Percentiles rank a stretch among this genome's conserved stretches.
Evolutionary conservation across 2,329 filamentous ascomycete genomes (phyloP).

Genomic region (Trichoderma breve): DNA sequence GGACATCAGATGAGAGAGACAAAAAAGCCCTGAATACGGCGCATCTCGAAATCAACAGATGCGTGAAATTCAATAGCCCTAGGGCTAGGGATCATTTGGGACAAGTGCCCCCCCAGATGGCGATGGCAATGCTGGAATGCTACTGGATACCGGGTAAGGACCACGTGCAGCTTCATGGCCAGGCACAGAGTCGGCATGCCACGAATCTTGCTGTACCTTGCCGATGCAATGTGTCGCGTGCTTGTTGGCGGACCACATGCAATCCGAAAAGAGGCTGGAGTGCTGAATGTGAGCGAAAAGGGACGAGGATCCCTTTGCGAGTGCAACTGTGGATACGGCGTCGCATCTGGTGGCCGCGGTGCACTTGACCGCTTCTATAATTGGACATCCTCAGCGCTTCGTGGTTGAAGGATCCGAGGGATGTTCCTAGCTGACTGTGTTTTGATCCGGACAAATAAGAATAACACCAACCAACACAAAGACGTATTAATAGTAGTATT

Average conservation of each 20-base stretch:
- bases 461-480: not conserved
- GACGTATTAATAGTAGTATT: constrained; percentile 20
- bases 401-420: not conserved
- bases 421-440: not conserved
- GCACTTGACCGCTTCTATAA: constrained; percentile 5
- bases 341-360: not conserved
- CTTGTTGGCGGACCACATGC: constrained; percentile 3
- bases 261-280: not conserved
- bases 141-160: constrained; percentile 1
- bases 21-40: not conserved
- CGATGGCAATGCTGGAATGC: not conserved
- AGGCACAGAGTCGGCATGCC: not conserved
- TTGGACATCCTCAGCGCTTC: not conserved
- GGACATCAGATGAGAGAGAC: not conserved
- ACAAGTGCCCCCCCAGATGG: not conserved
- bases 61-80: not conserved
- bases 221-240: constrained; percentile 9
- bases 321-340: not conserved
- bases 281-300: not conserved
- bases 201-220: not conserved
- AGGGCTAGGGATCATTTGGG: not conserved
- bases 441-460: not conserved
- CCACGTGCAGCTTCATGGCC: constrained; percentile 15
- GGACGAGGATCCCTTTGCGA: not conserved
- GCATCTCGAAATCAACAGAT: not conserved